Percentiles rank a stretch among this genome's conserved stretches.
Evolutionary conservation across 192 early-diverging fungal species (phyloP).

Genomic region (Backusella sp.): DNA sequence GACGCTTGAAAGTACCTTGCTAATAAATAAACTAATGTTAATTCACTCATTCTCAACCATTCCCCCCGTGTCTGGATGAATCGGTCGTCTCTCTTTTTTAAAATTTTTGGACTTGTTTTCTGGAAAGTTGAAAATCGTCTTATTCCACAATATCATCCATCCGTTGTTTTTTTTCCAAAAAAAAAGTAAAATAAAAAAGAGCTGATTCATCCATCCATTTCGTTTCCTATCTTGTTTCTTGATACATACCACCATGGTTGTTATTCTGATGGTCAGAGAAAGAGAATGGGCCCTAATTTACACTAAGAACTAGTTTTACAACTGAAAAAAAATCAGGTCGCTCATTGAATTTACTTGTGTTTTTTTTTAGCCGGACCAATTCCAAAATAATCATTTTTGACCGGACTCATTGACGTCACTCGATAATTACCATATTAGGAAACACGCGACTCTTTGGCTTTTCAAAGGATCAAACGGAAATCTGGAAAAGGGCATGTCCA

Average conservation of each 20-base stretch:
- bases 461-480: not conserved
- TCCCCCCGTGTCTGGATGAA: not conserved
- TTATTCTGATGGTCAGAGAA: constrained; percentile 27
- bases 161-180: not conserved
- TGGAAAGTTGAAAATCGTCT: not conserved
- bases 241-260: constrained; percentile 35
- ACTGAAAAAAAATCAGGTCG: not conserved
- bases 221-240: not conserved
- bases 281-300: constrained; percentile 20
- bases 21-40: constrained; percentile 20
- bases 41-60: not conserved
- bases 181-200: not conserved
- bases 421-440: not conserved
- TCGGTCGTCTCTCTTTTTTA: not conserved
- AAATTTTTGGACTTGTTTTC: not conserved
- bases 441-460: not conserved
- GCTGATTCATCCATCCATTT: constrained; percentile 15
- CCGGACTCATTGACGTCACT: not conserved
- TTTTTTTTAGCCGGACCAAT: not conserved
- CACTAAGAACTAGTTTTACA: constrained; percentile 7
- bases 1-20: constrained; percentile 76
- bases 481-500: not conserved
- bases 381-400: not conserved
- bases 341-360: not conserved
- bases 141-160: no score